phyloP scores from a whole-genome alignment of 768 basidiomycete species.

The Agaricus bisporus region DNA sequence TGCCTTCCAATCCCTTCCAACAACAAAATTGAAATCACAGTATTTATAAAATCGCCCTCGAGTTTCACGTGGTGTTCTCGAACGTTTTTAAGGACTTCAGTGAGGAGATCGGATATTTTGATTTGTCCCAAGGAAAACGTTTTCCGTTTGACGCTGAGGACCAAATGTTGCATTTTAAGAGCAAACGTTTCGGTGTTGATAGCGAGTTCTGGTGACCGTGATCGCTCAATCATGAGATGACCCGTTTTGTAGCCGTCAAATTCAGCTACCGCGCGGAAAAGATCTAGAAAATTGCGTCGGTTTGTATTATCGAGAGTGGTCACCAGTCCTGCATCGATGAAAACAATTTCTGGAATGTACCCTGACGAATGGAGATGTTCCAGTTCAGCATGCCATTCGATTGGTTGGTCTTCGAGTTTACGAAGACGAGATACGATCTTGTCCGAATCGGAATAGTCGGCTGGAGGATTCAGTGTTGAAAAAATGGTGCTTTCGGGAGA shows the following conservation, averaged over 20 bases:
- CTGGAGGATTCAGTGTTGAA: constrained; percentile 22
- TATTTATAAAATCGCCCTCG: constrained; percentile 98
- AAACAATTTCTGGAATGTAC: constrained; percentile 90
- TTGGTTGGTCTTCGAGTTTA: constrained; percentile 47
- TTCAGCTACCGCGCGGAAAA: constrained; percentile 92
- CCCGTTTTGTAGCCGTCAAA: constrained; percentile 97
- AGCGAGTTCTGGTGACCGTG: constrained; percentile 83
- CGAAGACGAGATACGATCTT: constrained; percentile 67
- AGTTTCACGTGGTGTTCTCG: constrained; percentile 94
- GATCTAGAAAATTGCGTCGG: constrained; percentile 89
- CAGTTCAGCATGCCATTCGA: constrained; percentile 69
- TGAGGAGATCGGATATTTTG: constrained; percentile 90
- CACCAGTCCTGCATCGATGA: constrained; percentile 94
- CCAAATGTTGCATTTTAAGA: constrained; percentile 94
- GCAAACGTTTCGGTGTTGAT: constrained; percentile 94
- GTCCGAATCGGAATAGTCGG: constrained; percentile 47
- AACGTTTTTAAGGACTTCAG: constrained; percentile 82
- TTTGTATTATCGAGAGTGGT: constrained; percentile 82
- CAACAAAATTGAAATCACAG: constrained; percentile 88
- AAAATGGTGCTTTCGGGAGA: constrained; percentile 15
- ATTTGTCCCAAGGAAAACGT: constrained; percentile 97
- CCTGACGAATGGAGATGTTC: constrained; percentile 55
- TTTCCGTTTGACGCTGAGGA: constrained; percentile 89
- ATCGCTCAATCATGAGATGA: constrained; percentile 93
- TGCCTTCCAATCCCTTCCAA: constrained; percentile 95